phyloP scores from a whole-genome alignment of 371 early-diverging fungal genomes.

The Mucor lusitanicus region DNA sequence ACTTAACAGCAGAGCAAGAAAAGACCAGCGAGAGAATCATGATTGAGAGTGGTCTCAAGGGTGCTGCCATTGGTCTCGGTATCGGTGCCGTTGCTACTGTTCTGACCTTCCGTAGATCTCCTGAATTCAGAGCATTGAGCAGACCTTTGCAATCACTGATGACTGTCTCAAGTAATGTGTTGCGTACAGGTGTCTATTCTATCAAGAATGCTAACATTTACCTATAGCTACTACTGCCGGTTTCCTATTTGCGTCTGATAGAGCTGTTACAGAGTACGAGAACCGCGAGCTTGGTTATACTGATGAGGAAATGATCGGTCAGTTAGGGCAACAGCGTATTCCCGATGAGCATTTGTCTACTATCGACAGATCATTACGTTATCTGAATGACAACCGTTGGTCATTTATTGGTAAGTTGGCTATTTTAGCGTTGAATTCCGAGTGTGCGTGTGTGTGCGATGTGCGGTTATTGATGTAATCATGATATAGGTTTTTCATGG shows the following conservation, averaged over 20 bases:
- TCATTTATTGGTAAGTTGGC: conserved; percentile 48
- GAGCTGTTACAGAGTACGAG: conserved; percentile 39
- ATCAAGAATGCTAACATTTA: neutral
- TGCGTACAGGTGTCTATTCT: neutral
- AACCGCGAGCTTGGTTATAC: conserved; percentile 44
- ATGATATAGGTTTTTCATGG: conserved; percentile 64
- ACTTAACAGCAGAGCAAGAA: conserved; percentile 35
- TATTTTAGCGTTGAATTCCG: neutral
- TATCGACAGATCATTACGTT: conserved; percentile 31
- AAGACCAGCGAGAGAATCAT: conserved; percentile 25
- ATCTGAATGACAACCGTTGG: conserved; percentile 55
- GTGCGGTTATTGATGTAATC: neutral
- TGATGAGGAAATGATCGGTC: conserved; percentile 38
- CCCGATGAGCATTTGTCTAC: conserved; percentile 18
- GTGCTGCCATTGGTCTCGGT: conserved; percentile 49
- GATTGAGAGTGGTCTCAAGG: conserved; percentile 38
- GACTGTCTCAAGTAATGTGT: conserved; percentile 37
- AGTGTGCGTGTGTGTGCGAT: neutral
- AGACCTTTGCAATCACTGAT: conserved; percentile 45
- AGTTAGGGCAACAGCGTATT: conserved; percentile 11
- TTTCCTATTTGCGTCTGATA: conserved; percentile 47
- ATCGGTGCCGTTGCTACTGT: conserved; percentile 44
- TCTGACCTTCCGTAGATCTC: conserved; percentile 34
- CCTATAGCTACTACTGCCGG: conserved; percentile 44
- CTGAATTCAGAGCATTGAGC: conserved; percentile 44